A percentile compares a stretch with the other conserved stretches of the same genome.
Evolutionary conservation across 1,284 basidiomycete species (phyloP).

Genomic region (Athelia psychrophila): DNA sequence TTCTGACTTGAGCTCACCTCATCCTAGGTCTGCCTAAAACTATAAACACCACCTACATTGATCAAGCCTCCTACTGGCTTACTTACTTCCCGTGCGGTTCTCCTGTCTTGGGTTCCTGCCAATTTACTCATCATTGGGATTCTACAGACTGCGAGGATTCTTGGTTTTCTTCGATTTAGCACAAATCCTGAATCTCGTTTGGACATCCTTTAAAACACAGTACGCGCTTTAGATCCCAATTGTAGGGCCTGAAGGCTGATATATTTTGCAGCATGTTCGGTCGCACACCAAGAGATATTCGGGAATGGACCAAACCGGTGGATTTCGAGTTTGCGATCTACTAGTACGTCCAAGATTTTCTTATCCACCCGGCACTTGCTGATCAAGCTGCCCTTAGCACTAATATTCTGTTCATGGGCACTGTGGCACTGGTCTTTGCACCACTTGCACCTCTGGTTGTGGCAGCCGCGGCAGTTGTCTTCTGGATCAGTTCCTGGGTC

Average conservation of each 20-base stretch:
- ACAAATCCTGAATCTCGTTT: slow-evolving; percentile 88
- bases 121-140: not conserved
- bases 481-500: slow-evolving; percentile 80
- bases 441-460: slow-evolving; percentile 88
- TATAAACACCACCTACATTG: slow-evolving; percentile 81
- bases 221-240: slow-evolving; percentile 21
- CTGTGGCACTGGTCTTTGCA: slow-evolving; percentile 88
- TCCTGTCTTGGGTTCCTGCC: not conserved
- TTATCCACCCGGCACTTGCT: not conserved
- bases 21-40: slow-evolving; percentile 48
- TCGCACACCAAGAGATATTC: slow-evolving; percentile 94
- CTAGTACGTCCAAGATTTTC: slow-evolving; percentile 48
- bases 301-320: slow-evolving; percentile 95
- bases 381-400: slow-evolving; percentile 29
- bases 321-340: slow-evolving; percentile 91
- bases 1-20: no score
- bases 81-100: slow-evolving; percentile 84
- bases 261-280: slow-evolving; percentile 67
- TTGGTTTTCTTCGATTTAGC: slow-evolving; percentile 93
- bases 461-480: slow-evolving; percentile 73
- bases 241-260: not conserved
- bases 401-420: slow-evolving; percentile 69
- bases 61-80: slow-evolving; percentile 88
- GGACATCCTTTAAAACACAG: slow-evolving; percentile 83
- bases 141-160: slow-evolving; percentile 81